phyloP scores from a whole-genome alignment of 192 early-diverging fungal species.

The Entomortierella parvispora region DNA sequence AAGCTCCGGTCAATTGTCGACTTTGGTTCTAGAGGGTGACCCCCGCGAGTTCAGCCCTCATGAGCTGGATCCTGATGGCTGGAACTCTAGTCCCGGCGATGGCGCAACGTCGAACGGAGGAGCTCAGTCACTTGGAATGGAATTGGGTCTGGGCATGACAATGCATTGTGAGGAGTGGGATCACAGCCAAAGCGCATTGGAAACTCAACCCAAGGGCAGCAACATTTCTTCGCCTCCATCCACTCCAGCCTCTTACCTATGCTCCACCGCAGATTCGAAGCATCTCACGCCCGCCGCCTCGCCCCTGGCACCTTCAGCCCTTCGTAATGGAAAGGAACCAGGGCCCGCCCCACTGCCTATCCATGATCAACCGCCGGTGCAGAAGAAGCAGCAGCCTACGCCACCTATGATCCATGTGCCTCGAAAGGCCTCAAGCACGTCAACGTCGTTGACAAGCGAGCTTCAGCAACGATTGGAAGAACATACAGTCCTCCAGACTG shows the following conservation, averaged over 20 bases:
- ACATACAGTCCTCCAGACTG: slow-evolving; percentile 30
- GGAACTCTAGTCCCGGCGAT: slow-evolving; percentile 4
- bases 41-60: not conserved
- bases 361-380: not conserved
- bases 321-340: slow-evolving; percentile 8
- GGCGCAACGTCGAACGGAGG: not conserved
- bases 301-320: not conserved
- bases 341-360: not conserved
- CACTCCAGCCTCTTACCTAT: slow-evolving; percentile 8
- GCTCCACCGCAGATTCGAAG: slow-evolving; percentile 1
- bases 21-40: slow-evolving; percentile 24
- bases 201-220: slow-evolving; percentile 9
- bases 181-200: not conserved
- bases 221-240: slow-evolving; percentile 18
- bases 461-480: slow-evolving; percentile 46
- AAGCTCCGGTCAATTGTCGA: slow-evolving; percentile 22
- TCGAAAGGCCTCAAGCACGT: not conserved
- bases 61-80: slow-evolving; percentile 3
- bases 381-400: not conserved
- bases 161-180: not conserved
- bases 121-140: slow-evolving; percentile 18
- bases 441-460: slow-evolving; percentile 7
- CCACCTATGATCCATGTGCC: slow-evolving; percentile 12
- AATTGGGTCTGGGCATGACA: slow-evolving; percentile 10
- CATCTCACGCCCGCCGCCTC: slow-evolving; percentile 30